Conservation (phyloP, 176 grass and related monocot genomes). For the Zoysia japonica region DNA sequence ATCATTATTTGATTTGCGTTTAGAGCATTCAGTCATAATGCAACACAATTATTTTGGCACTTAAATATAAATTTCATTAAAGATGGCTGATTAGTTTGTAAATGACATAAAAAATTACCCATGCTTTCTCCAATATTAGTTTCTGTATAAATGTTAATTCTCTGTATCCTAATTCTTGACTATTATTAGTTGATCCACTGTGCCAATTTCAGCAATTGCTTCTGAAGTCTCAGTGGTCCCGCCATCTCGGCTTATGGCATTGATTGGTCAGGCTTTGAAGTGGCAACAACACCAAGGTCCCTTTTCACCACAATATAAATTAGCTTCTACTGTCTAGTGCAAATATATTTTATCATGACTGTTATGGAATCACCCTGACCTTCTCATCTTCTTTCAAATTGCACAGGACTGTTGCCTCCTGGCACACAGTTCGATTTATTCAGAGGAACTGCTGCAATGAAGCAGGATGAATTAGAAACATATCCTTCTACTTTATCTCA, state of each 20-base stretch:
- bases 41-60: background rate
- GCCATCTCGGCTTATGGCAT: constrained; percentile 91
- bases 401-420: constrained; percentile 80
- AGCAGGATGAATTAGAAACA: constrained; percentile 93
- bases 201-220: constrained; percentile 71
- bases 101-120: constrained; percentile 4
- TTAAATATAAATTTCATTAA: background rate
- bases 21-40: background rate
- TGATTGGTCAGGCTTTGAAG: constrained; percentile 97
- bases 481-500: constrained; percentile 79
- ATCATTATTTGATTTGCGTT: constrained; percentile 1
- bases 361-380: constrained; percentile 27
- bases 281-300: constrained; percentile 99
- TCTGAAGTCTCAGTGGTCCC: constrained; percentile 97
- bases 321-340: constrained; percentile 10
- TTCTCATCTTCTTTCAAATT: constrained; percentile 30
- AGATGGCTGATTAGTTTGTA: background rate
- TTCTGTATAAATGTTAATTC: background rate
- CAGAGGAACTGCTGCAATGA: constrained; percentile 97
- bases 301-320: constrained; percentile 11
- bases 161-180: constrained; percentile 13
- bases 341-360: background rate
- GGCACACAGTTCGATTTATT: constrained; percentile 99
- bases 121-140: constrained; percentile 20
- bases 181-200: background rate